These are phyloP conservation scores for Diaporthe citriasiana DNA, from an alignment of 2,329 filamentous ascomycete genomes.

Conservation along the genomic window DNA sequence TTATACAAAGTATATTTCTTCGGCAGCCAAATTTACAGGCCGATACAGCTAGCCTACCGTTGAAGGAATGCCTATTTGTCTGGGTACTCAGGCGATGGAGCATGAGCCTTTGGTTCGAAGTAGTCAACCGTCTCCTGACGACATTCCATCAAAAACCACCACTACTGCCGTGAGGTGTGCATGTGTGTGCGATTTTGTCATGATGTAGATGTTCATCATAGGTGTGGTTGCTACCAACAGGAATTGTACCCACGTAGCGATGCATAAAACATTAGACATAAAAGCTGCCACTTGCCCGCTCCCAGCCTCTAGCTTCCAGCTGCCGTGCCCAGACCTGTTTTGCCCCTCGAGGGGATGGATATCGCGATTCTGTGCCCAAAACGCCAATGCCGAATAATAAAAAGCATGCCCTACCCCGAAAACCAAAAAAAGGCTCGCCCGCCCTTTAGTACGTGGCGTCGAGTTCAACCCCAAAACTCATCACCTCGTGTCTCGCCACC, in stretches of 20 bases:
- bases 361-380: slow-evolving; percentile 18
- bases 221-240: slow-evolving; percentile 39
- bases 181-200: neutral
- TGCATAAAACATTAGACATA: slow-evolving; percentile 44
- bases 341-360: slow-evolving; percentile 32
- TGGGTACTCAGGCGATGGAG: too few species aligned
- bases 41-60: neutral
- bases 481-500: slow-evolving; percentile 36
- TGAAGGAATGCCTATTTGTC: neutral
- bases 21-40: neutral
- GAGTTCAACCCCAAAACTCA: slow-evolving; percentile 36
- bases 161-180: neutral
- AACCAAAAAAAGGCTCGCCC: neutral
- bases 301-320: slow-evolving; percentile 8
- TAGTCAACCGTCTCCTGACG: neutral
- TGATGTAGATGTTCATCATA: slow-evolving; percentile 24
- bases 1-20: too few species aligned
- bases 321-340: slow-evolving; percentile 34
- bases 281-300: slow-evolving; percentile 32
- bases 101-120: neutral
- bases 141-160: neutral
- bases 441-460: slow-evolving; percentile 6
- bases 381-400: slow-evolving; percentile 38
- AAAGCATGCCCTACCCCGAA: slow-evolving; percentile 32
- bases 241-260: slow-evolving; percentile 38